A percentile compares a stretch with the other conserved stretches of the same genome.
Conservation (phyloP, 78 protist genomes). For the Monocercomonoides exilis region DNA sequence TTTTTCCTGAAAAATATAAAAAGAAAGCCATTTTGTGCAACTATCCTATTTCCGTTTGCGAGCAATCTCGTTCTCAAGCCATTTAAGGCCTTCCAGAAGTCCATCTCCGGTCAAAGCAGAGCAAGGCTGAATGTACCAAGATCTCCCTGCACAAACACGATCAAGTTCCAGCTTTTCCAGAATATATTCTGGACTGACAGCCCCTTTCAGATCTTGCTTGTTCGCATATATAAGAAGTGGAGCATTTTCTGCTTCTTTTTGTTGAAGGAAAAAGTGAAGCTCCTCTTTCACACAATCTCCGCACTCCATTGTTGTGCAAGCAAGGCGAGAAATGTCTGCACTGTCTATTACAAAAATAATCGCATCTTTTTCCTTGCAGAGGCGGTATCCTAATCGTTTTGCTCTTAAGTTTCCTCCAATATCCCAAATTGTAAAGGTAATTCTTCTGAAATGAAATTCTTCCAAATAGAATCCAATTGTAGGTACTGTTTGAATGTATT, state of each 20-base stretch:
- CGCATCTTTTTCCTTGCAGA: conserved; percentile 1
- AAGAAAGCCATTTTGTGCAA: too few relatives aligned
- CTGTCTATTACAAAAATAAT: conserved; percentile 23
- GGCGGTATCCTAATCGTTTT: not conserved
- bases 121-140: not conserved
- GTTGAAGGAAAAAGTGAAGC: not conserved
- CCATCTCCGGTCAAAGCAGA: not conserved
- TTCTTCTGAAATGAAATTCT: not conserved
- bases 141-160: not conserved
- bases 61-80: too few relatives aligned
- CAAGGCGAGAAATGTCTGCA: not conserved
- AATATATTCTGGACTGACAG: not conserved
- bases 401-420: conserved; percentile 23
- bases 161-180: not conserved
- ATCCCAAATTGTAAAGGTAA: not conserved
- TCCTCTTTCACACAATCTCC: not conserved
- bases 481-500: not conserved
- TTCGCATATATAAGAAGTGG: not conserved
- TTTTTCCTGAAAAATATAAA: too few relatives aligned
- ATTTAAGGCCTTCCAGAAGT: not conserved
- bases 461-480: not conserved
- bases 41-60: too few relatives aligned
- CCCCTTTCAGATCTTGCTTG: conserved; percentile 1
- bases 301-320: not conserved
- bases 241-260: not conserved